These are phyloP conservation scores for Penicillium macrosclerotiorum DNA, from an alignment of 495 filamentous ascomycete species.

Conservation along the genomic window DNA sequence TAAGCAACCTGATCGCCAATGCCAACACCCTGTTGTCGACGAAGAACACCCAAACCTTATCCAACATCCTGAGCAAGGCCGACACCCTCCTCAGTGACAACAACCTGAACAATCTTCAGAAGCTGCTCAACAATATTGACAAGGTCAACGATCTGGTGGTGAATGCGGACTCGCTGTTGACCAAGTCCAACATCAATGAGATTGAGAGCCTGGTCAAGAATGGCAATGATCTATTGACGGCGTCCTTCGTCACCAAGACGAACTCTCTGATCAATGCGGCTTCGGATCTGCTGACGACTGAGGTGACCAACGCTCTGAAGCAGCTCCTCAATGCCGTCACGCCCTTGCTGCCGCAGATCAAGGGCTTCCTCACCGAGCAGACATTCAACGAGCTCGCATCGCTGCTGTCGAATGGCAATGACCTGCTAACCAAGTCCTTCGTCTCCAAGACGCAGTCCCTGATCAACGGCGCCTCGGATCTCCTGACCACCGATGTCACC, in stretches of 20 bases:
- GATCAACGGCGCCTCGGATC: slow-evolving; percentile 16
- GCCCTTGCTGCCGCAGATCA: slow-evolving; percentile 35
- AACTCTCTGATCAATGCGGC: slow-evolving; percentile 19
- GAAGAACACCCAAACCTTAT: slow-evolving; percentile 37
- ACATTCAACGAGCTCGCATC: slow-evolving; percentile 35
- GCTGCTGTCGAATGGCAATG: slow-evolving; percentile 38
- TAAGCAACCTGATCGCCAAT: slow-evolving; percentile 28
- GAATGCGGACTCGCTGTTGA: slow-evolving; percentile 29
- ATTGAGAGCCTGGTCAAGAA: slow-evolving; percentile 39
- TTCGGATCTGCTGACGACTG: slow-evolving; percentile 16
- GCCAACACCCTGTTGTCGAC: slow-evolving; percentile 28
- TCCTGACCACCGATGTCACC: slow-evolving; percentile 6
- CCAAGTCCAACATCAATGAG: slow-evolving; percentile 27
- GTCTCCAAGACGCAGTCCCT: slow-evolving; percentile 40
- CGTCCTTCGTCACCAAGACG: slow-evolving; percentile 29
- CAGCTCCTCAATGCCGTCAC: slow-evolving; percentile 35
- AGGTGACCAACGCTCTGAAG: slow-evolving; percentile 24
- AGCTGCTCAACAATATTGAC: slow-evolving; percentile 37
- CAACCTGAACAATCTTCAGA: slow-evolving; percentile 39
- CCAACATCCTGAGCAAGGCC: slow-evolving; percentile 26
- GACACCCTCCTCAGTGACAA: slow-evolving; percentile 30
- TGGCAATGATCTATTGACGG: slow-evolving; percentile 35
- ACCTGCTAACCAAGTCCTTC: slow-evolving; percentile 35
- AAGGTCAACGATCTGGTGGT: slow-evolving; percentile 36
- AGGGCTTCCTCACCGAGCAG: slow-evolving; percentile 36